phyloP scores from a whole-genome alignment of 116 monocot species.

The Iris pallida region DNA sequence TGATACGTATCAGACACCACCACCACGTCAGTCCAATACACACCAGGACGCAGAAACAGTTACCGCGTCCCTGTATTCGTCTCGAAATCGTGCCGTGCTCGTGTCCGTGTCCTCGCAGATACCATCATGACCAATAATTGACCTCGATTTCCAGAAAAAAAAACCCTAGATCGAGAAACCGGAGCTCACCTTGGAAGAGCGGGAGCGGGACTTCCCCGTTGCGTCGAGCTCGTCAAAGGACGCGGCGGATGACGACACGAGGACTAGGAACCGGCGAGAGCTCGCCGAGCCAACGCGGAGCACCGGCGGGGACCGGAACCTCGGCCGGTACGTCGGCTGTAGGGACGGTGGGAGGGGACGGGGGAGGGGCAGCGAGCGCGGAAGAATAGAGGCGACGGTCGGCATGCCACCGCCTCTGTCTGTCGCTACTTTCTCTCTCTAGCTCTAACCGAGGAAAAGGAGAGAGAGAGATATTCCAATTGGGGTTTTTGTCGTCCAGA shows the following conservation, averaged over 20 bases:
- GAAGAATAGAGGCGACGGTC: constrained; percentile 36
- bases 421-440: constrained; percentile 9
- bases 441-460: neutral
- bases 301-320: neutral
- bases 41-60: too few relatives aligned
- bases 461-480: neutral
- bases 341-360: neutral
- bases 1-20: too few relatives aligned
- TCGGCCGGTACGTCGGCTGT: constrained; percentile 1
- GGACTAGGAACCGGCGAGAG: constrained; percentile 6
- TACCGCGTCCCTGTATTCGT: too few relatives aligned
- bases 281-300: neutral
- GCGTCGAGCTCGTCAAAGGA: constrained; percentile 59
- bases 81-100: too few relatives aligned
- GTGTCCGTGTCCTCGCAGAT: too few relatives aligned
- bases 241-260: constrained; percentile 22
- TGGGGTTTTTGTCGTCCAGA: neutral
- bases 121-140: too few relatives aligned
- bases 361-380: constrained; percentile 19
- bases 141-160: too few relatives aligned
- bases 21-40: too few relatives aligned
- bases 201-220: constrained; percentile 14
- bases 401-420: constrained; percentile 32
- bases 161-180: neutral
- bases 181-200: constrained; percentile 30